Percentiles rank a stretch among this genome's conserved stretches.
phyloP scores from a whole-genome alignment of 2,329 filamentous ascomycete species.

The Sphaerulina populicola region DNA sequence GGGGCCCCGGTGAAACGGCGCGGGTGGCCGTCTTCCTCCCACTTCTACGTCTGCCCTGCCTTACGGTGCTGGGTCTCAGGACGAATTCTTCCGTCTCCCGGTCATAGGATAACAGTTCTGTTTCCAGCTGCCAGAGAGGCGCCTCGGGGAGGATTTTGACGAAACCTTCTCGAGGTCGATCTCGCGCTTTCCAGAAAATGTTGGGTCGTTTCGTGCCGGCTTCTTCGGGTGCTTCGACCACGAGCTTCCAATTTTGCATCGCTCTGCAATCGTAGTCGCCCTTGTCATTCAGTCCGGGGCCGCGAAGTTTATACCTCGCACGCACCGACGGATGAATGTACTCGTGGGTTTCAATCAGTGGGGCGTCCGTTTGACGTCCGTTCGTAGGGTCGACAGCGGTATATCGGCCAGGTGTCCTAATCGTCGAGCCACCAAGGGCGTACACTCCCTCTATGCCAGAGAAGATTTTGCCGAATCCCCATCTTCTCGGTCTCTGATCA shows the following conservation, averaged over 20 bases:
- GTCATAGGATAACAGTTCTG: conserved; percentile 37
- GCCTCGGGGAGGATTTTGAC: conserved; percentile 39
- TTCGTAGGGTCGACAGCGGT: conserved; percentile 39
- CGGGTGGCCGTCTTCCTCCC: conserved; percentile 9
- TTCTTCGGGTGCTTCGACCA: conserved; percentile 37
- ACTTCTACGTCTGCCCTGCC: conserved; percentile 16
- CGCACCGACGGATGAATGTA: conserved; percentile 46
- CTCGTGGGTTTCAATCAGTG: conserved; percentile 44
- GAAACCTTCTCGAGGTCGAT: conserved; percentile 32
- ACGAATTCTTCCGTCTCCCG: conserved; percentile 38
- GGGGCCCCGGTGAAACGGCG: neutral
- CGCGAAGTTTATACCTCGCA: conserved; percentile 38
- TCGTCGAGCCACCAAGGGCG: conserved; percentile 39
- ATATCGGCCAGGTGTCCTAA: conserved; percentile 43
- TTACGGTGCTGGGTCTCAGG: conserved; percentile 19
- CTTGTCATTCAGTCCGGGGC: conserved; percentile 41
- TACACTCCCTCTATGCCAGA: conserved; percentile 42
- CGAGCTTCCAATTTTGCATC: conserved; percentile 42
- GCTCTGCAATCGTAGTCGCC: conserved; percentile 40
- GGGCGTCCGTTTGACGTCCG: conserved; percentile 36
- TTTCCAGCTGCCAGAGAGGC: conserved; percentile 40
- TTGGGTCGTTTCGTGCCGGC: conserved; percentile 31
- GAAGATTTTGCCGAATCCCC: conserved; percentile 44
- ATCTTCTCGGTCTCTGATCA: conserved; percentile 38
- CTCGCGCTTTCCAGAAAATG: conserved; percentile 38